phyloP scores from a whole-genome alignment of 2,329 filamentous ascomycete species.

The Sporothrix phasma region DNA sequence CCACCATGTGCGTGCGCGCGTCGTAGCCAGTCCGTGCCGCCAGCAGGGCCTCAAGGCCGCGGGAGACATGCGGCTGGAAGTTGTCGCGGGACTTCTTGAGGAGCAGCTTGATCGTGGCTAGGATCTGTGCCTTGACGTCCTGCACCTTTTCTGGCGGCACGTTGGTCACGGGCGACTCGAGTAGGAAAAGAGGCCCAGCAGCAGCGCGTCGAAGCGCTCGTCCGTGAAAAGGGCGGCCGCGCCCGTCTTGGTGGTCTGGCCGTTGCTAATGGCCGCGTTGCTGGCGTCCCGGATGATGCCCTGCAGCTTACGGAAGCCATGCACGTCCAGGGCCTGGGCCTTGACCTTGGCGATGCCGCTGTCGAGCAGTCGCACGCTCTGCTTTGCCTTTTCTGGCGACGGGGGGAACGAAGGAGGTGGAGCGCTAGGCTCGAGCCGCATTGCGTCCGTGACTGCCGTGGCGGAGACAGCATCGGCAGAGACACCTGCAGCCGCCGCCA shows the following conservation, averaged over 20 bases:
- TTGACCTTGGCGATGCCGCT: constrained; percentile 68
- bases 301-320: constrained; percentile 71
- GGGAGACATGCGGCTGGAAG: constrained; percentile 58
- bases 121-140: constrained; percentile 63
- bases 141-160: constrained; percentile 54
- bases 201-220: constrained; percentile 58
- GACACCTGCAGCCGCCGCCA: not conserved
- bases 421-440: constrained; percentile 15
- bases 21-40: constrained; percentile 57
- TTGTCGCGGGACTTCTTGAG: constrained; percentile 56
- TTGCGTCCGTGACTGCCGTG: not conserved
- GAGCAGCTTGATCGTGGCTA: constrained; percentile 64
- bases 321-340: constrained; percentile 62
- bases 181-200: constrained; percentile 60
- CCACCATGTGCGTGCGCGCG: constrained; percentile 59
- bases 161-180: constrained; percentile 50
- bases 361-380: constrained; percentile 54
- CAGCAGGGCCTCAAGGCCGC: constrained; percentile 57
- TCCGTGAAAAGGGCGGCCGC: constrained; percentile 46
- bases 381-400: constrained; percentile 45
- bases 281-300: constrained; percentile 54
- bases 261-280: constrained; percentile 6
- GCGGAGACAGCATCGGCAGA: constrained; percentile 11
- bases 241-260: constrained; percentile 3
- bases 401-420: constrained; percentile 9